phyloP scores from a whole-genome alignment of 2,329 filamentous ascomycete species.

The Pseudogymnoascus sp. region DNA sequence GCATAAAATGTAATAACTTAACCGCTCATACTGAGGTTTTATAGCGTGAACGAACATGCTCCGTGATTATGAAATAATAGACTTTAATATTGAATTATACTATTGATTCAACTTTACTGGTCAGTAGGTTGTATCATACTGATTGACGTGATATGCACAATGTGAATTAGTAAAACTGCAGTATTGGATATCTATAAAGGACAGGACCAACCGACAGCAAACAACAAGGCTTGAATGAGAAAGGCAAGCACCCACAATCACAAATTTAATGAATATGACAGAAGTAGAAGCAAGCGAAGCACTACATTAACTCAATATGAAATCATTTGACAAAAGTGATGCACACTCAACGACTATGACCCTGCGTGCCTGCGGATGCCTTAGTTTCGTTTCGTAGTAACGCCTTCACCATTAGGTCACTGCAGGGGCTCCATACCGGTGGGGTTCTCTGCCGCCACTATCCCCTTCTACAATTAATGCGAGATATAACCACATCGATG shows the following conservation, averaged over 20 bases:
- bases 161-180: not conserved
- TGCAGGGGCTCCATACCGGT: not conserved
- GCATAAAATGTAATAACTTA: not conserved
- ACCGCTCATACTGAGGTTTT: not conserved
- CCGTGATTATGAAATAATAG: not conserved
- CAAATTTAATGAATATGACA: not conserved
- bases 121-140: not conserved
- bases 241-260: not conserved
- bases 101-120: not conserved
- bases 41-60: not conserved
- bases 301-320: constrained; percentile 4
- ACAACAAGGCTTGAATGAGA: not conserved
- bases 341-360: constrained; percentile 1
- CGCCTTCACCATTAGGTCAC: not conserved
- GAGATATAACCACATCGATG: not conserved
- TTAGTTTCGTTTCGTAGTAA: not conserved
- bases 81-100: not conserved
- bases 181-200: not conserved
- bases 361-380: not conserved
- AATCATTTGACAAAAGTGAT: not conserved
- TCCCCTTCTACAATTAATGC: not conserved
- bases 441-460: not conserved
- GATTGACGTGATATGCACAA: not conserved
- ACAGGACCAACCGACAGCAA: not conserved
- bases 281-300: not conserved